Evolutionary conservation across 805 yeast species (phyloP).

Genomic region (Suhomyces pyralidae): DNA sequence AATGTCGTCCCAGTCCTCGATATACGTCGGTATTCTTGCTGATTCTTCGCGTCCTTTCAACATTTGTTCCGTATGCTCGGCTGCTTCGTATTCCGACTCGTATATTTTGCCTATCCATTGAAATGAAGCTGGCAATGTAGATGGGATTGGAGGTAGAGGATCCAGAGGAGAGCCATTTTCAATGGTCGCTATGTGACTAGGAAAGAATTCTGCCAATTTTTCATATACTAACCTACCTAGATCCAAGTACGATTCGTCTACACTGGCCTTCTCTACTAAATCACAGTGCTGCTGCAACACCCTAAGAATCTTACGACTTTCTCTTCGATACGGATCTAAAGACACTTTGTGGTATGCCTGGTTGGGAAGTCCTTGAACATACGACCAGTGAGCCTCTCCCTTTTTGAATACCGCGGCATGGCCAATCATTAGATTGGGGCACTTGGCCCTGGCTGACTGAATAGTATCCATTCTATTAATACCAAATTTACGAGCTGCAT

Average conservation of each 20-base stretch:
- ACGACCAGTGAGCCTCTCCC: constrained; percentile 83
- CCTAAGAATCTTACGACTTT: constrained; percentile 72
- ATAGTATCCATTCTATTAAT: constrained; percentile 74
- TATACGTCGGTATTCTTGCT: neutral
- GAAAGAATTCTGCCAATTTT: constrained; percentile 43
- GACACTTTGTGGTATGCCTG: constrained; percentile 76
- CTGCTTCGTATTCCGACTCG: neutral
- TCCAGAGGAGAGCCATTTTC: constrained; percentile 16
- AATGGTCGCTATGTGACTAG: constrained; percentile 19
- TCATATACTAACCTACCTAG: constrained; percentile 62
- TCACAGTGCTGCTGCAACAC: constrained; percentile 62
- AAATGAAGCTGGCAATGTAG: constrained; percentile 26
- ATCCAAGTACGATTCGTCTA: constrained; percentile 89
- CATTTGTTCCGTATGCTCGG: neutral
- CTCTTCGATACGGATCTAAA: constrained; percentile 87
- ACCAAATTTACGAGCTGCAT: constrained; percentile 85
- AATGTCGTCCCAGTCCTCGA: constrained; percentile 72
- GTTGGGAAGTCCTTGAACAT: constrained; percentile 56
- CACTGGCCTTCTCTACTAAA: constrained; percentile 87
- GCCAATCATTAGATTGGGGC: constrained; percentile 72
- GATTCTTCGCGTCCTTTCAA: neutral
- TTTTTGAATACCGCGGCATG: constrained; percentile 93
- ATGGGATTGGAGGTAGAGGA: constrained; percentile 46
- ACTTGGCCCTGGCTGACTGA: constrained; percentile 64
- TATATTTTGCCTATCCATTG: constrained; percentile 17